Conservation (phyloP, 108 stramenopile genomes). For the Cyclotella sp. region DNA sequence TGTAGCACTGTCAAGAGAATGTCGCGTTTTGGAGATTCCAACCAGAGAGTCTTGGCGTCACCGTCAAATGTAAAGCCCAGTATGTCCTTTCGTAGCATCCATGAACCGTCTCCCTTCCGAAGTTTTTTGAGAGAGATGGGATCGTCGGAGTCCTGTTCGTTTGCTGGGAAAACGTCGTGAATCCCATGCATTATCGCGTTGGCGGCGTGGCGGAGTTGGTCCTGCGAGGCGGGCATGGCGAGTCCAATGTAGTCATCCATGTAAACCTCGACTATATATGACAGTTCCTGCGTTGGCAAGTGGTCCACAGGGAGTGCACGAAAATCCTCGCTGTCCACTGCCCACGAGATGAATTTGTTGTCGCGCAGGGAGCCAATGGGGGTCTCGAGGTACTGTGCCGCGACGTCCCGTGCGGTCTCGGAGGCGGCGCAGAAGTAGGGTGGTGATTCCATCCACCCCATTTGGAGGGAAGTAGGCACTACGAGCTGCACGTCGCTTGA, state of each 20-base stretch:
- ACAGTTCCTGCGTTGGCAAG: not conserved
- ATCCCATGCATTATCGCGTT: not conserved
- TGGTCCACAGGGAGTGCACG: not conserved
- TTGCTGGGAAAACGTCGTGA: constrained; percentile 21
- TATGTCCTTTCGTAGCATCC: not conserved
- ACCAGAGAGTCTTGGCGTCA: constrained; percentile 11
- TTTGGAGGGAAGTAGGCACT: constrained; percentile 2
- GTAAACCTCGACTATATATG: constrained; percentile 18
- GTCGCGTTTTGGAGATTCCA: not conserved
- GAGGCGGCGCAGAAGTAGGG: too few relatives aligned
- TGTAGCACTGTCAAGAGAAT: not conserved
- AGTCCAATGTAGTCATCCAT: constrained; percentile 26
- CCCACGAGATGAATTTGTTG: not conserved
- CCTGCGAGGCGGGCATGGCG: not conserved
- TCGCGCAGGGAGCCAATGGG: not conserved
- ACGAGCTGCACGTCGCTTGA: not conserved
- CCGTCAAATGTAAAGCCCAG: not conserved
- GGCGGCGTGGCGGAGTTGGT: not conserved
- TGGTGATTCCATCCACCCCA: too few relatives aligned
- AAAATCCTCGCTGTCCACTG: not conserved
- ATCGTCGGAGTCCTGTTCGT: constrained; percentile 8
- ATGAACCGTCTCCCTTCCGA: not conserved
- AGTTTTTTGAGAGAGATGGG: constrained; percentile 26
- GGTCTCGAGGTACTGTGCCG: constrained; percentile 12
- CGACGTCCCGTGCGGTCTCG: constrained; percentile 33